Conservation (phyloP, 2,329 filamentous ascomycete species). For the Furcasterigmium sp. region DNA sequence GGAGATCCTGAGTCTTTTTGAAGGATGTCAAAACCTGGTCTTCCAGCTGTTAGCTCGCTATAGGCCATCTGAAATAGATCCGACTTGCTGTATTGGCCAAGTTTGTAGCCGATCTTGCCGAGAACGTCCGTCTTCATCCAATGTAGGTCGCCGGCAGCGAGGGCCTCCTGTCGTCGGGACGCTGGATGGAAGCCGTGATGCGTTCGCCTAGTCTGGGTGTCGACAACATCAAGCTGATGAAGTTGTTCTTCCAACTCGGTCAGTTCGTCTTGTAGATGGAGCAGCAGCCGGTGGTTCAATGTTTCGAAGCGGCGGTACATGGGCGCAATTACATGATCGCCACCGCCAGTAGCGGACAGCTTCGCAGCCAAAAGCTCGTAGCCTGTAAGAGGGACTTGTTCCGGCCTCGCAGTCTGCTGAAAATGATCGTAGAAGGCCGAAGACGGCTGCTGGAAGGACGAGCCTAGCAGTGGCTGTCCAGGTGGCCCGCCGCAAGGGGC, state of each 20-base stretch:
- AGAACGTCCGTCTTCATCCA: constrained; percentile 56
- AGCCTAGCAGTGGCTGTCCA: not conserved
- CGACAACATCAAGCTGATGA: constrained; percentile 56
- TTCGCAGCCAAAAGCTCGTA: constrained; percentile 59
- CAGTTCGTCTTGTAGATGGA: constrained; percentile 83
- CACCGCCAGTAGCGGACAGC: constrained; percentile 26
- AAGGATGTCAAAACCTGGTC: constrained; percentile 57
- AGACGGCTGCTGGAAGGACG: not conserved
- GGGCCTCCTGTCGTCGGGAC: constrained; percentile 52
- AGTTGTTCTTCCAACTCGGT: constrained; percentile 76
- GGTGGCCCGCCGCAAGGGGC: not conserved
- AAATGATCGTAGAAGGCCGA: constrained; percentile 7
- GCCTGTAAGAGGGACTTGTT: constrained; percentile 44
- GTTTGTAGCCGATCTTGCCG: constrained; percentile 58
- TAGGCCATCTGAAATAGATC: not conserved
- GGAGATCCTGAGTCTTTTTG: constrained; percentile 42
- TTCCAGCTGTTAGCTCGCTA: constrained; percentile 21
- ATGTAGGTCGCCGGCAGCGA: constrained; percentile 48
- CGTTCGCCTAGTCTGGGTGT: constrained; percentile 41
- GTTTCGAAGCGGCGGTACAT: constrained; percentile 80
- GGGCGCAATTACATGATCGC: constrained; percentile 37
- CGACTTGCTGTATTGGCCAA: constrained; percentile 61
- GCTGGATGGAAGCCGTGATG: constrained; percentile 46
- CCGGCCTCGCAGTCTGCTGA: constrained; percentile 29
- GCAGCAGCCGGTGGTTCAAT: constrained; percentile 74